Percentiles rank a stretch among this genome's conserved stretches.
Conservation (phyloP, 306 rosid genomes). For the Prunus kanzakura region DNA sequence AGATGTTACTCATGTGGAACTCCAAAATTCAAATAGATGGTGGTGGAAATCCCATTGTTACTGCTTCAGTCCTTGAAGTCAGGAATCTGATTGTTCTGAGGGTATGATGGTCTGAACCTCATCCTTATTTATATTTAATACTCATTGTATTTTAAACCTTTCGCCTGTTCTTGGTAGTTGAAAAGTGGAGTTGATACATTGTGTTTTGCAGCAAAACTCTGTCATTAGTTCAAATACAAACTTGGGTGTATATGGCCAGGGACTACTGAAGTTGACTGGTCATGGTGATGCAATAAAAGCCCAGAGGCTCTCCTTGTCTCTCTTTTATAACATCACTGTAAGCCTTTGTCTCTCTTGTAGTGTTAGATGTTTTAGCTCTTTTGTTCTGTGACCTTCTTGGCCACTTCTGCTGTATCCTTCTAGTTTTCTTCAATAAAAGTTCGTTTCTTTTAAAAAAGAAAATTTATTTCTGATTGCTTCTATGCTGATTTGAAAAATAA, state of each 20-base stretch:
- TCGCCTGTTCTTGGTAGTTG: slow-evolving; percentile 23
- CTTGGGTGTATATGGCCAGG: slow-evolving; percentile 97
- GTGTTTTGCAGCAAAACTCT: slow-evolving; percentile 74
- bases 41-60: slow-evolving; percentile 68
- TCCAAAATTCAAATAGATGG: slow-evolving; percentile 82
- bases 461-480: not conserved
- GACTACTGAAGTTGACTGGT: slow-evolving; percentile 82
- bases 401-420: no score
- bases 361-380: no score
- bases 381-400: no score
- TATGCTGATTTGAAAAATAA: not conserved
- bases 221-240: slow-evolving; percentile 79
- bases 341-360: slow-evolving; percentile 22
- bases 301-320: slow-evolving; percentile 94
- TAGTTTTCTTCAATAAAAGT: no score
- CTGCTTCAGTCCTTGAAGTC: slow-evolving; percentile 93
- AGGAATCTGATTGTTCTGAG: slow-evolving; percentile 89
- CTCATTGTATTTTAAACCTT: slow-evolving; percentile 9
- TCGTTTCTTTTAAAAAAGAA: no score
- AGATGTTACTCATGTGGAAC: slow-evolving; percentile 97
- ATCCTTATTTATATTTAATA: slow-evolving; percentile 16
- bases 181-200: slow-evolving; percentile 32
- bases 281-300: slow-evolving; percentile 91
- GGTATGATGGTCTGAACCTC: slow-evolving; percentile 47
- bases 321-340: slow-evolving; percentile 97